phyloP scores from a whole-genome alignment of 2,329 filamentous ascomycete species.

The Stachybotrys chlorohalonatus region DNA sequence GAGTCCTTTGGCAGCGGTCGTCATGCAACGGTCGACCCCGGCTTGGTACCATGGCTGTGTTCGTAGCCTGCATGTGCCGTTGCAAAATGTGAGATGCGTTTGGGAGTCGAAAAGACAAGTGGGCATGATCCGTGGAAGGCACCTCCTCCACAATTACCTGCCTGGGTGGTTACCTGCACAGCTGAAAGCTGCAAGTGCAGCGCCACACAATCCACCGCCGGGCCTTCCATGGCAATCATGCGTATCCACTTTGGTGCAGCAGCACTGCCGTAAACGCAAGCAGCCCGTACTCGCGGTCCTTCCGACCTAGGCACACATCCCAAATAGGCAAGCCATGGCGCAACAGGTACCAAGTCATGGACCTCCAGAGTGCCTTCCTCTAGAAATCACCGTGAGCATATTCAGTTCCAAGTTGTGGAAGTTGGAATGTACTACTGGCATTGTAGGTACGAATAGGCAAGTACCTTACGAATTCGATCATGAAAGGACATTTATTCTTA shows the following conservation, averaged over 20 bases:
- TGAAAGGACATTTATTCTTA: too few species aligned
- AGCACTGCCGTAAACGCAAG: neutral
- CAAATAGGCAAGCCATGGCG: neutral
- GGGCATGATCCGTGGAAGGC: neutral
- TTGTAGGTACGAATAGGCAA: too few species aligned
- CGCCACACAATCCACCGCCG: neutral
- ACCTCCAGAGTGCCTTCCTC: too few species aligned
- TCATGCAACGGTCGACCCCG: neutral
- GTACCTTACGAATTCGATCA: too few species aligned
- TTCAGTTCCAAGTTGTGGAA: too few species aligned
- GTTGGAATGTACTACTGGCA: too few species aligned
- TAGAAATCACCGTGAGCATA: too few species aligned
- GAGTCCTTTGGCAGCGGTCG: neutral
- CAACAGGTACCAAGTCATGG: too few species aligned
- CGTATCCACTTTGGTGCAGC: neutral
- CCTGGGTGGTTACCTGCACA: neutral
- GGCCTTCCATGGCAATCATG: neutral
- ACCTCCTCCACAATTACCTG: neutral
- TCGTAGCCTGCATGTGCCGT: neutral
- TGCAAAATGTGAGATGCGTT: too few species aligned
- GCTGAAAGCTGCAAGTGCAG: neutral
- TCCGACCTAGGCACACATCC: neutral
- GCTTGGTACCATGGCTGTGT: neutral
- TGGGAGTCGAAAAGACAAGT: neutral
- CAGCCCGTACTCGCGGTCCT: neutral